Base-by-base conservation (phyloP, 2,329 filamentous ascomycete genomes). In the Arthrobotrys megalospora region DNA sequence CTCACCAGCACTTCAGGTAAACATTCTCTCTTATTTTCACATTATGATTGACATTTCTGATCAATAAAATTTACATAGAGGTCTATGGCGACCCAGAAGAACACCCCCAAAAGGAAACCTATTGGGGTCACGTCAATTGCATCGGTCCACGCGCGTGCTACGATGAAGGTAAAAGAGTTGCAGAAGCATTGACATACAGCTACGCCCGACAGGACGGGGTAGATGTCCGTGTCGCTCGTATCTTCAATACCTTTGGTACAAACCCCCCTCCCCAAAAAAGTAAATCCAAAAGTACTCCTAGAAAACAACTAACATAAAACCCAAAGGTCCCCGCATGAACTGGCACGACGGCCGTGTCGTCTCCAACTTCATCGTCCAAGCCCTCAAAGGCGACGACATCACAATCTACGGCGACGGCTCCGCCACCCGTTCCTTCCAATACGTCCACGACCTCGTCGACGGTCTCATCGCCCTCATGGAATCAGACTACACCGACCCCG, bases 121-220 rank as follows among this genome's bases (percentile, higher is more conserved):
- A 86, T 65, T 83, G 84, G 80, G 85, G 85, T 6, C 84, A 86
- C 45, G 85, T 85, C 16, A 86, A 85, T 65, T 83, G 84, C 47
- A 84, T 85, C 72, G 85, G 85, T 0, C 83, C 84, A 0, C 82
- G 85, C 0, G 82, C 85, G 0, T 86, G 85, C 79, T 86, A 85
- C 45, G 85, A 86, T 58, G 85, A 86, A 79, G 85, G 85, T 1
- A 86, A 86, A 67, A 81, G 85, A 14, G 83, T 83, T 1, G 82
- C 83, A 7, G 85, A 86, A 76, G 82, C 85, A 4, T 82, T 86
- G 0, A 83, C 81, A 10, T 86, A 85, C 65, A 81, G 80, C 76
- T 83, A 83, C 66, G 80, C 80, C 32, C 79, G 82, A 50, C 80
- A 83, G 53, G 80, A 82, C 60, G 65, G 55, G 16, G 81, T 83